Base-by-base conservation (phyloP, 805 yeast genomes). In the Saccharomycopsis vini region DNA sequence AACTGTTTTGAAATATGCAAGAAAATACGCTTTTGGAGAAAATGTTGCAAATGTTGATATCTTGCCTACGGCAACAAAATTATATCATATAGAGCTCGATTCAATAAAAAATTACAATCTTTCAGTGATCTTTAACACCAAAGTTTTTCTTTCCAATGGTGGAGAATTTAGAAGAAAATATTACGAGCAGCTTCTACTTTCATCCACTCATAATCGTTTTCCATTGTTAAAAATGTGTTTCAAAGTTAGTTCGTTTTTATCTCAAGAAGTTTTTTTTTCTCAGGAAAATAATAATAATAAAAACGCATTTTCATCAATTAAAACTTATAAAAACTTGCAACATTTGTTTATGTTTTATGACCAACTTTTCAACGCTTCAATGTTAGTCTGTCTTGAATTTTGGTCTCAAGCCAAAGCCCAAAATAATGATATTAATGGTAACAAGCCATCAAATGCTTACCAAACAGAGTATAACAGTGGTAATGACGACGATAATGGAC, bases 121-220 rank as follows among this genome's bases (percentile, higher is more conserved):
- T 20, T 62, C 76, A 38, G 68, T 73, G 38, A 71, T 77, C 2
- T 66, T 73, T 60, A 79, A 77, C 53, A 60, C 79, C 40, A 66
- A 70, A 48, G 63, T 68, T 30, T 78, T 81, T 54, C 59, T 79
- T 33, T 71, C 70, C 46, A 67, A 79, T 15, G 76, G 77, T 55
- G 67, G 75, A 55, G 63, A 79, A 0, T 81, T 81, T 61, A 77
- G 73, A 49, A 80, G 79, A 59, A 61, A 68, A 24, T 77, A 71
- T 54, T 75, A 72, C 43, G 86, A 81, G 55, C 85, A 80, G 51
- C 62, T 77, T 39, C 64, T 81, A 61, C 78, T 81, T 13, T 32
- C 43, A 67, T 73, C 77, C 39, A 68, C 71, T 44, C 68, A 67
- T 43, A 60, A 63, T 24, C 63, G 71, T 5, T 74, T 77, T 55